Base-by-base conservation (phyloP, 2,329 filamentous ascomycete genomes). In the Neopestalotiopsis rosae region DNA sequence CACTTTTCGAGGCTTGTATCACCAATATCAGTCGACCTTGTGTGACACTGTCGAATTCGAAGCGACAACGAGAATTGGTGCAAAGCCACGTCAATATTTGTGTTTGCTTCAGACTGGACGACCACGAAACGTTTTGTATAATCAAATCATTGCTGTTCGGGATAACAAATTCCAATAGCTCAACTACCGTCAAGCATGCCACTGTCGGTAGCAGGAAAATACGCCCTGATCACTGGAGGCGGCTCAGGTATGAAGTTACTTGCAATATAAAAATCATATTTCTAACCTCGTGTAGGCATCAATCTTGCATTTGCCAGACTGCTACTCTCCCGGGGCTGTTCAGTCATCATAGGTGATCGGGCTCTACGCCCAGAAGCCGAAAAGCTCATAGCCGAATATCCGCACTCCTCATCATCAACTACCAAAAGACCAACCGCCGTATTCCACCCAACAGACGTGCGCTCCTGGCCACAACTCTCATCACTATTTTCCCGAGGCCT, bases 301-400 rank as follows among this genome's bases (percentile, higher is more conserved):
- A 79, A 77, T 71, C 76, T 81, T 9, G 76, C 73, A 42, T 80
- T 82, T 69, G 75, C 77, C 61, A 71, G 73, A 24, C 69, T 79
- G 3, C 76, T 83, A 3, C 76, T 82, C 42, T 68, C 69, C 3
- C 75, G 76, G 20, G 79, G 78, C 67, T 82, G 77, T 70, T 81
- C 80, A 10, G 80, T 82, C 57, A 68, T 82, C 30, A 75, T 82
- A 49, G 81, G 74, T 57, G 81, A 83, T 70, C 72, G 82, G 56
- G 69, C 71, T 42, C 76, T 82, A 24, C 76, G 76, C 7, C 74
- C 78, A 14, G 79, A 81, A 68, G 79, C 81, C n/a, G 73, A 78
- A 58, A 67, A 72, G 13, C 72, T 82, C 12, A 67, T 81, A n/a
- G 67, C 70, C 5, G 67, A 77, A 42, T 79, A 80, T 63, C 76